Evolutionary conservation across 805 yeast species (phyloP), one percentile per base, ranked within the genome.

Genomic region (Starmerella cellae): DNA sequence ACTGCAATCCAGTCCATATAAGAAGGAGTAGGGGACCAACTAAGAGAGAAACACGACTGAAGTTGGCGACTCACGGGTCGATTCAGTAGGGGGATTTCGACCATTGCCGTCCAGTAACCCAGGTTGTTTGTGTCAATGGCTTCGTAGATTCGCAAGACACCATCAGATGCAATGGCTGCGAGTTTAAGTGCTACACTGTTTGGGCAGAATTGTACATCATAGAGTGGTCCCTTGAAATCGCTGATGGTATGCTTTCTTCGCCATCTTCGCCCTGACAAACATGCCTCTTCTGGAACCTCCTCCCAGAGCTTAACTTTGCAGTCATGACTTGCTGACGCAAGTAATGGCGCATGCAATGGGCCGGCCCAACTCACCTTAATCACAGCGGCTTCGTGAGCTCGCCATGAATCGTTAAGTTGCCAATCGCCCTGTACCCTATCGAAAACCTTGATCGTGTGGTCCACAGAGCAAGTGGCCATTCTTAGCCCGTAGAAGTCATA

Each of bases 381-480:
- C 21, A 91, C 74, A 44, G 85, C 74, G 6, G 94, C 77, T 54
- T 91, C 95, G 58, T 91, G 98, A 0, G 97, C 97, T 51, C 81
- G 82, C 93, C 95, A 91, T 37, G 82, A 77, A 60, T 88, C 96
- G 55, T 79, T 77, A 43, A 82, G 62, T 17, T 73, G 73, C 97
- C 97, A 91, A 17, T 75, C 70, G n/a, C 71, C 73, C 42, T 39
- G 52, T 22, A 70, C 63, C 27, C 80, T 65, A 57, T 82, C 88
- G 59, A 85, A 91, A 26, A 91, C 87, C 55, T 84, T 83, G 48
- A 91, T 73, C 55, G 83, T 94, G 55, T 87, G 95, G 62, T 91
- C 98, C 0, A 94, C 82, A 3, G 95, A 83, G 46, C 94, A 87
- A 0, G 96, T 88, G 2, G 97, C 98, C 43, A 91, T 67, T 47